A percentile compares a stretch with the other conserved stretches of the same genome.
Evolutionary conservation across 2,329 filamentous ascomycete genomes (phyloP).

Genomic region (Hyphodiscus sp.): DNA sequence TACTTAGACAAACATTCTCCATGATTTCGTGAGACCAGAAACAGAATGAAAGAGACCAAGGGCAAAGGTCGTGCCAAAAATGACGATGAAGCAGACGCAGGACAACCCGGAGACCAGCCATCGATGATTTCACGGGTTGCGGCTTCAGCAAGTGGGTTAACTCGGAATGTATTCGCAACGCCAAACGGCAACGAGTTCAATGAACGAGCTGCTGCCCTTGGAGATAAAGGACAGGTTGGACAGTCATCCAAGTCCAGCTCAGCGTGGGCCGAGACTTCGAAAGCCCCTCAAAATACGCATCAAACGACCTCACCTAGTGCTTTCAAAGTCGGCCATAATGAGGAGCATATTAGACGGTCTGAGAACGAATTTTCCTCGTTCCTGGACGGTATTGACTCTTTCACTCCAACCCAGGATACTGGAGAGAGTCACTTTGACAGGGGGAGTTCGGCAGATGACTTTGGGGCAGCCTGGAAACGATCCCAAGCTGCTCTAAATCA

Average conservation of each 20-base stretch:
- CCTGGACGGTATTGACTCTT: slow-evolving; percentile 24
- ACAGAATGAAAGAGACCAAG: slow-evolving; percentile 15
- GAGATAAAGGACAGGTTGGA: slow-evolving; percentile 23
- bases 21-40: background rate
- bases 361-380: slow-evolving; percentile 28
- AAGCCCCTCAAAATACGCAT: slow-evolving; percentile 6
- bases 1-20: background rate
- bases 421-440: background rate
- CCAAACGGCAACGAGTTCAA: slow-evolving; percentile 17
- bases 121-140: slow-evolving; percentile 24
- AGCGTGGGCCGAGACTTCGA: slow-evolving; percentile 19
- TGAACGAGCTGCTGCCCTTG: slow-evolving; percentile 17
- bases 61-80: slow-evolving; percentile 19
- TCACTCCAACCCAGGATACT: slow-evolving; percentile 17
- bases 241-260: slow-evolving; percentile 9
- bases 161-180: slow-evolving; percentile 28
- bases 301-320: slow-evolving; percentile 2
- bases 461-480: slow-evolving; percentile 18
- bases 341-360: slow-evolving; percentile 19
- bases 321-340: slow-evolving; percentile 18
- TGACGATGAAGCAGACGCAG: slow-evolving; percentile 4
- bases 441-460: slow-evolving; percentile 1
- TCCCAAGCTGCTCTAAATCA: slow-evolving; percentile 6
- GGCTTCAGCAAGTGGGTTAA: slow-evolving; percentile 32
- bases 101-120: slow-evolving; percentile 5